Evolutionary conservation across 495 filamentous ascomycete species (phyloP).

Genomic region (Penicillium argentinense): DNA sequence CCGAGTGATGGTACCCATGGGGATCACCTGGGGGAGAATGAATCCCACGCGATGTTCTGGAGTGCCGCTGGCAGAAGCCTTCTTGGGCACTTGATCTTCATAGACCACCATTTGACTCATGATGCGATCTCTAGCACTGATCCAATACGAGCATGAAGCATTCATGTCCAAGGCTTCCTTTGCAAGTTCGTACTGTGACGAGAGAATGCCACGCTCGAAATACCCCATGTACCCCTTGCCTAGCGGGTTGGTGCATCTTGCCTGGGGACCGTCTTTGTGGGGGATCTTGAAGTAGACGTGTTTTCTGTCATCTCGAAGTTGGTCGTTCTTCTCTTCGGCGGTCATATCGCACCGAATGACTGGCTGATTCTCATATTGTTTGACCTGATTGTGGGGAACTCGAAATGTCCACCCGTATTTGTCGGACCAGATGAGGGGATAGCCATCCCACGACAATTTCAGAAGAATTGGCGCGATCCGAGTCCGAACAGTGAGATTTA

Average conservation of each 20-base stretch:
- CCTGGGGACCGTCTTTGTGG: slow-evolving; percentile 88
- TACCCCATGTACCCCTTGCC: slow-evolving; percentile 88
- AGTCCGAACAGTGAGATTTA: slow-evolving; percentile 82
- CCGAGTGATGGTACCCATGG: slow-evolving; percentile 98
- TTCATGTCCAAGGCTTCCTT: slow-evolving; percentile 98
- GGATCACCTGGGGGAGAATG: slow-evolving; percentile 97
- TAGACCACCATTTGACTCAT: slow-evolving; percentile 93
- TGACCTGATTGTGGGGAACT: slow-evolving; percentile 62
- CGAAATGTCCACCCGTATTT: slow-evolving; percentile 90
- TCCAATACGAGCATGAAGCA: slow-evolving; percentile 97
- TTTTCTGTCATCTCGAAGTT: slow-evolving; percentile 63
- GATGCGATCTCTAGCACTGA: slow-evolving; percentile 89
- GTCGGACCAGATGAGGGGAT: slow-evolving; percentile 90
- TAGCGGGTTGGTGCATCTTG: slow-evolving; percentile 79
- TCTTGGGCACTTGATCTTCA: slow-evolving; percentile 54
- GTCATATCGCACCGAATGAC: slow-evolving; percentile 71
- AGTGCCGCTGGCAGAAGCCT: slow-evolving; percentile 9
- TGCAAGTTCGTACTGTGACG: slow-evolving; percentile 83
- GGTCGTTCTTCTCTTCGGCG: slow-evolving; percentile 62
- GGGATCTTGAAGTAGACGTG: slow-evolving; percentile 88
- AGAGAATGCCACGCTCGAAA: slow-evolving; percentile 85
- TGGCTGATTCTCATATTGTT: slow-evolving; percentile 66
- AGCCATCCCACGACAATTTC: slow-evolving; percentile 81
- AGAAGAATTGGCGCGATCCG: slow-evolving; percentile 86
- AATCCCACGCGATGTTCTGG: slow-evolving; percentile 59